Evolutionary conservation across 305 asterid species (phyloP).

Genomic region (Solanum chacoense): DNA sequence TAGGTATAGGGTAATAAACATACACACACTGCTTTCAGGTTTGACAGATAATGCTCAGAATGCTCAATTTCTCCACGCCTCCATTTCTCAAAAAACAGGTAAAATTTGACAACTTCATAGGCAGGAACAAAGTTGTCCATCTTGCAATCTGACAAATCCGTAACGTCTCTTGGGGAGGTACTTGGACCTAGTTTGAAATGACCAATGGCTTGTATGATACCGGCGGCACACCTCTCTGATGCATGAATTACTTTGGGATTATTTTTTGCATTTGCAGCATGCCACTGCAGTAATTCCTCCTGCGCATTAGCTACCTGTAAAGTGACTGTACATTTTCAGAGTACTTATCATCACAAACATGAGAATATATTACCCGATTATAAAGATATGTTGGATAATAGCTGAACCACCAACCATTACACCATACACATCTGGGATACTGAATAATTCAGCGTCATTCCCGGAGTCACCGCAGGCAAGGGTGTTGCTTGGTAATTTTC

Average conservation of each 20-base stretch:
- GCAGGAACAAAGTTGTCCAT: conserved; percentile 68
- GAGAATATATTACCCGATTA: not conserved
- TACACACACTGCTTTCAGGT: conserved; percentile 67
- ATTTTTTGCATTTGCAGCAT: conserved; percentile 71
- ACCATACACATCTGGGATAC: conserved; percentile 86
- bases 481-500: conserved; percentile 63
- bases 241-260: conserved; percentile 81
- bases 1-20: conserved; percentile 17
- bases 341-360: conserved; percentile 2
- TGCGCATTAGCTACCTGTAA: conserved; percentile 86
- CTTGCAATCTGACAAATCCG: conserved; percentile 45
- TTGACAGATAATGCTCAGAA: conserved; percentile 49
- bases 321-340: not conserved
- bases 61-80: conserved; percentile 77
- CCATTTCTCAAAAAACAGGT: conserved; percentile 78
- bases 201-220: conserved; percentile 89
- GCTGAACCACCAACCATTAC: conserved; percentile 66
- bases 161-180: conserved; percentile 68
- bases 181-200: conserved; percentile 89
- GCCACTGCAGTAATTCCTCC: conserved; percentile 97
- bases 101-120: conserved; percentile 69
- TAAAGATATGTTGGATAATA: conserved; percentile 2
- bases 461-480: conserved; percentile 99
- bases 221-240: conserved; percentile 91
- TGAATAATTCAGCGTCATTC: conserved; percentile 86